These are phyloP conservation scores for Ophiocordyceps polyrhachis-furcata DNA, from an alignment of 2,329 filamentous ascomycete species.

Conservation along the genomic window DNA sequence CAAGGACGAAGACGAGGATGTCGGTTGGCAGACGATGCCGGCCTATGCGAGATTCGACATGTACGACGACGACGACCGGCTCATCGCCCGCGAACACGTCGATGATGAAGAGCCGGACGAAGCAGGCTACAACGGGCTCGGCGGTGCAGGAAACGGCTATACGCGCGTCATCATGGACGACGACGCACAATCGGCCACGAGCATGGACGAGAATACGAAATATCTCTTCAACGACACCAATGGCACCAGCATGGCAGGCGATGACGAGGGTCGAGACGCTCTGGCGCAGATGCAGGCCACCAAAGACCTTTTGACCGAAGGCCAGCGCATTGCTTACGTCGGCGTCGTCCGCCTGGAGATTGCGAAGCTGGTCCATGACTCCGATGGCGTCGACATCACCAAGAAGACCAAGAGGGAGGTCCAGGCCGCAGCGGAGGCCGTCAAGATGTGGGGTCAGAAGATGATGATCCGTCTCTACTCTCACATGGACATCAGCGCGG, in stretches of 20 bases:
- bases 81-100: conserved; percentile 67
- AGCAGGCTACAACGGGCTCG: conserved; percentile 55
- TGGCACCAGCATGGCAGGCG: conserved; percentile 40
- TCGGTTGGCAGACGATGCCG: conserved; percentile 84
- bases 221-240: conserved; percentile 74
- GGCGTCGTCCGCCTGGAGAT: conserved; percentile 72
- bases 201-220: conserved; percentile 91
- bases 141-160: conserved; percentile 86
- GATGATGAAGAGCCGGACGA: conserved; percentile 49
- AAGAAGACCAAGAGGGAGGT: conserved; percentile 56
- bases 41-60: conserved; percentile 83
- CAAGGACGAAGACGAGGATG: conserved; percentile 38
- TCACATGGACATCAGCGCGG: conserved; percentile 89
- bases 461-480: conserved; percentile 91
- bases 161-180: conserved; percentile 91
- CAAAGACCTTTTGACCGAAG: conserved; percentile 86
- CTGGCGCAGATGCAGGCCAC: conserved; percentile 86
- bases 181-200: conserved; percentile 81
- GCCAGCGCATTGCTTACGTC: conserved; percentile 90
- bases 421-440: conserved; percentile 50
- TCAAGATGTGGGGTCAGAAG: conserved; percentile 94
- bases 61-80: conserved; percentile 81
- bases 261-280: conserved; percentile 72
- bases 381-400: conserved; percentile 41
- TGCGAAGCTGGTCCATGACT: conserved; percentile 53